A percentile compares a stretch with the other conserved stretches of the same genome.
phyloP scores from a whole-genome alignment of 2,329 filamentous ascomycete genomes.

The Coniosporium tulheliwenetii region DNA sequence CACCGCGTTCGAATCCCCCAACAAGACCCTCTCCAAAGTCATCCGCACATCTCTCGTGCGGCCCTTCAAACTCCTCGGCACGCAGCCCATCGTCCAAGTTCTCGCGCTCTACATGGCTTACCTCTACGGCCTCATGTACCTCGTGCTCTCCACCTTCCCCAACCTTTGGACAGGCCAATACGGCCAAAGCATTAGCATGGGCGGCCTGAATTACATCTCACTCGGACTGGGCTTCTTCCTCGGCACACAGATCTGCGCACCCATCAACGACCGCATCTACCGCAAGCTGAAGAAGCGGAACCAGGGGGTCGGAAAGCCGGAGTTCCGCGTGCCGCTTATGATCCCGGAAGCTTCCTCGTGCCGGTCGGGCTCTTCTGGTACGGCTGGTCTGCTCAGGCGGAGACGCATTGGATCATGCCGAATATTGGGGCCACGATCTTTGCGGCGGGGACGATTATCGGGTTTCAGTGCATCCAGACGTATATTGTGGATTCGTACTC shows the following conservation, averaged over 20 bases:
- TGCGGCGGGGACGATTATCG: conserved; percentile 37
- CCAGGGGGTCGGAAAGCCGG: conserved; percentile 21
- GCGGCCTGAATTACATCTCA: conserved; percentile 49
- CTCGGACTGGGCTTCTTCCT: conserved; percentile 46
- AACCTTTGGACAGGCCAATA: conserved; percentile 41
- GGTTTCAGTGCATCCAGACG: conserved; percentile 43
- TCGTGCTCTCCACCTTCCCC: conserved; percentile 47
- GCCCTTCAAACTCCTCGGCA: conserved; percentile 39
- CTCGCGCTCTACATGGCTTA: conserved; percentile 40
- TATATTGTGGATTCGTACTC: conserved; percentile 44
- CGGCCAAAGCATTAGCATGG: conserved; percentile 37
- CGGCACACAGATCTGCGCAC: conserved; percentile 25
- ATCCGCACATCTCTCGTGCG: conserved; percentile 29
- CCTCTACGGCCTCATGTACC: conserved; percentile 47
- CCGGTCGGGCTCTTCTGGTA: conserved; percentile 42
- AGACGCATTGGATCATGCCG: conserved; percentile 42
- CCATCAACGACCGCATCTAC: conserved; percentile 20
- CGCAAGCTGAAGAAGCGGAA: conserved; percentile 16
- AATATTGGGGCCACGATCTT: conserved; percentile 43
- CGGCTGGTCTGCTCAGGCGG: conserved; percentile 39
- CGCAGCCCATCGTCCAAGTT: conserved; percentile 45
- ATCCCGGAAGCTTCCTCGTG: conserved; percentile 34
- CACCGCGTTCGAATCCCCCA: conserved; percentile 29
- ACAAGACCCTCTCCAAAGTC: conserved; percentile 16
- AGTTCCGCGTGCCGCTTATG: conserved; percentile 36